A percentile compares a stretch with the other conserved stretches of the same genome.
phyloP scores from a whole-genome alignment of 2,329 filamentous ascomycete species.

The Daldinia sp. region DNA sequence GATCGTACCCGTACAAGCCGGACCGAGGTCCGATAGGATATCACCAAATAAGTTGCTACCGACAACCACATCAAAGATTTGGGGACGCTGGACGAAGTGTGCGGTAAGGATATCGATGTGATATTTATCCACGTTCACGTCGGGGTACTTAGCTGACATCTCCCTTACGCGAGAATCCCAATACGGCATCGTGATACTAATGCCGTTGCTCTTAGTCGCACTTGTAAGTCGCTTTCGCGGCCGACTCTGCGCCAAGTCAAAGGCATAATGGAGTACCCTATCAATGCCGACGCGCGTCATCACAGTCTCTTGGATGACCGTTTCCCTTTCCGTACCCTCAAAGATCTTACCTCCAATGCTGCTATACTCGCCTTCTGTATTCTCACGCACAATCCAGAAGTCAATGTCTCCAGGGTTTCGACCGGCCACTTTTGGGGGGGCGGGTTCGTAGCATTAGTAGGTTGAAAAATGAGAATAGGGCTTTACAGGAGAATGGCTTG shows the following conservation, averaged over 20 bases:
- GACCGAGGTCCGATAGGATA: constrained; percentile 70
- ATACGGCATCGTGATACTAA: constrained; percentile 70
- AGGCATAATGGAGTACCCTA: constrained; percentile 67
- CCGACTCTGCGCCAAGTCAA: constrained; percentile 64
- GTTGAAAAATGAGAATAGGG: background rate
- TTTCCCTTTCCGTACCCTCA: constrained; percentile 64
- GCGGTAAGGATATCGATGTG: constrained; percentile 71
- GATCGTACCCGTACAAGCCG: constrained; percentile 70
- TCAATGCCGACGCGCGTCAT: constrained; percentile 68
- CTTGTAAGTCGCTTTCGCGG: constrained; percentile 65
- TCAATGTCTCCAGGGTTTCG: constrained; percentile 66
- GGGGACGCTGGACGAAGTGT: constrained; percentile 65
- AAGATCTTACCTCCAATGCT: constrained; percentile 69
- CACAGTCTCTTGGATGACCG: constrained; percentile 66
- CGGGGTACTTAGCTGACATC: constrained; percentile 62
- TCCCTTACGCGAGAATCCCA: constrained; percentile 68
- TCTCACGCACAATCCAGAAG: constrained; percentile 71
- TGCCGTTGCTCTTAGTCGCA: constrained; percentile 72
- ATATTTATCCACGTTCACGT: constrained; percentile 68
- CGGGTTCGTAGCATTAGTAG: background rate
- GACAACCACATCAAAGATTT: constrained; percentile 67
- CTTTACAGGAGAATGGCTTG: no score
- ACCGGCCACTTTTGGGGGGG: constrained; percentile 54
- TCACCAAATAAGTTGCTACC: constrained; percentile 68
- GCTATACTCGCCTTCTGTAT: constrained; percentile 70